phyloP scores from a whole-genome alignment of 2,329 filamentous ascomycete genomes.

The Pseudofabraea citricarpa region DNA sequence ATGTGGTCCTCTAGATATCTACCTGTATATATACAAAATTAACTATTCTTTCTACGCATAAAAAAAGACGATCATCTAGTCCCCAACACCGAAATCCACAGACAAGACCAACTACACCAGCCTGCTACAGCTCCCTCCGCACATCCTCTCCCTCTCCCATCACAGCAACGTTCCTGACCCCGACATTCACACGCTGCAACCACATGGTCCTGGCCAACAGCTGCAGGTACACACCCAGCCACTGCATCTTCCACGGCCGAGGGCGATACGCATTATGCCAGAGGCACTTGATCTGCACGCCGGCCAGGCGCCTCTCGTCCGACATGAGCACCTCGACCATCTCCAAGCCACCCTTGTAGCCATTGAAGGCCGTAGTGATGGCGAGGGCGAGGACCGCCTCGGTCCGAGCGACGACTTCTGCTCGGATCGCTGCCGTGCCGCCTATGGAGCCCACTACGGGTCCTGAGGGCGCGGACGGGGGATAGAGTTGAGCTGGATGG shows the following conservation, averaged over 20 bases:
- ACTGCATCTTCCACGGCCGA: not conserved
- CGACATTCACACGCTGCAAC: not conserved
- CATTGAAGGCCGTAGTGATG: not conserved
- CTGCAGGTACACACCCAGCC: not conserved
- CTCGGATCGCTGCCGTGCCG: not conserved
- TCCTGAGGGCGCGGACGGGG: not conserved
- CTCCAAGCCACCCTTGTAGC: not conserved
- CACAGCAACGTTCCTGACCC: not conserved
- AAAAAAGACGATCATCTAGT: no score
- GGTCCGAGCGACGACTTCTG: not conserved
- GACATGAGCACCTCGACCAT: not conserved
- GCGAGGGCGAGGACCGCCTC: not conserved
- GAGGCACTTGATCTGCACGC: not conserved
- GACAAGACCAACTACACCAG: no score
- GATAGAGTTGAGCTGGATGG: not conserved
- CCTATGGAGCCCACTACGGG: not conserved
- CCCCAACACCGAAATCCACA: no score
- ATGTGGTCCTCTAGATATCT: no score
- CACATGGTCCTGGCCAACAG: not conserved
- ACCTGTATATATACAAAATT: no score
- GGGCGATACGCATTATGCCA: not conserved
- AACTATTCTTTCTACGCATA: no score
- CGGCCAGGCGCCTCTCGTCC: not conserved
- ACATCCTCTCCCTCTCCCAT: not conserved
- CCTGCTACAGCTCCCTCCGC: not conserved